phyloP scores from a whole-genome alignment of 305 asterid genomes.

The Fraxinus sp. region DNA sequence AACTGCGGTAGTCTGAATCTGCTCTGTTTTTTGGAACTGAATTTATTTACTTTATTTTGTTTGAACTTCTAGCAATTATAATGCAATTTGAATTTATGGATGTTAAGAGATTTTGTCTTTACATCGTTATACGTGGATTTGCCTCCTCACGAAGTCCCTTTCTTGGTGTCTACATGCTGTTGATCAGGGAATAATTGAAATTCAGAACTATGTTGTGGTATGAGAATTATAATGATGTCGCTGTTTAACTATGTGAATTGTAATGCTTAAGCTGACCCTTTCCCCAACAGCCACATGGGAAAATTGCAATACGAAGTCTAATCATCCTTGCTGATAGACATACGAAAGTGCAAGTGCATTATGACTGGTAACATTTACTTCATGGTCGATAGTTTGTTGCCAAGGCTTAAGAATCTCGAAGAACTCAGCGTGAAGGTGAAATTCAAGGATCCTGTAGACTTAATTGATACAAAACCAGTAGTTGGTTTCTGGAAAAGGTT shows the following conservation, averaged over 20 bases:
- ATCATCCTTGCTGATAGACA: background rate
- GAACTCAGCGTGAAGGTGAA: background rate
- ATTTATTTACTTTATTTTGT: conserved; percentile 27
- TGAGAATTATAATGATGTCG: background rate
- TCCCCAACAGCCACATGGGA: background rate
- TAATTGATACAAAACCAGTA: background rate
- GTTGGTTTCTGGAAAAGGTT: background rate
- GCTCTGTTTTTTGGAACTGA: conserved; percentile 17
- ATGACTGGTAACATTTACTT: background rate
- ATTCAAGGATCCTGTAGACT: background rate
- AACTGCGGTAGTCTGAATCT: background rate
- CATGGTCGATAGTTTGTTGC: background rate
- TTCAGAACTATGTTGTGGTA: background rate
- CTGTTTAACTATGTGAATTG: background rate
- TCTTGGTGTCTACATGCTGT: background rate
- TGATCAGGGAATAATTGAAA: background rate
- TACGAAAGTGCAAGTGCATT: background rate
- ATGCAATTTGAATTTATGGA: conserved; percentile 13
- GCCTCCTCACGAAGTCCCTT: background rate
- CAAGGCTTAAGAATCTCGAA: background rate
- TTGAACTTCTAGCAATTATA: conserved; percentile 22
- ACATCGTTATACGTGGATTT: background rate
- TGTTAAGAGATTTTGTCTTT: background rate
- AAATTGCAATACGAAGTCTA: background rate
- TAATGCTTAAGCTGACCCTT: background rate